A percentile compares a stretch with the other conserved stretches of the same genome.
Evolutionary conservation across 495 filamentous ascomycete species (phyloP).

Genomic region (Xylaria grammica): DNA sequence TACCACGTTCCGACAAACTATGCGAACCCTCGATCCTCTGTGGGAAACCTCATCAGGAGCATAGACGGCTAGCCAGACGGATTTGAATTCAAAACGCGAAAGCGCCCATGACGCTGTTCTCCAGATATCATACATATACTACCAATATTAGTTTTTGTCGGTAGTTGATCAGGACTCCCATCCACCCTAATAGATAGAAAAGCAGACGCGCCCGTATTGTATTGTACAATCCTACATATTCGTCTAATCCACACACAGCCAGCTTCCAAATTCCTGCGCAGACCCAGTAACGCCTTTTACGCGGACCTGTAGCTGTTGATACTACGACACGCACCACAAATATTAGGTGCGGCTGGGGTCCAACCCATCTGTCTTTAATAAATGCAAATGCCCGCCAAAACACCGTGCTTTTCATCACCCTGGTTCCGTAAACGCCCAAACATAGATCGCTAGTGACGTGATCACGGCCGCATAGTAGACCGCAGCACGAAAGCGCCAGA

Average conservation of each 20-base stretch:
- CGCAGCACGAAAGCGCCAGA: background rate
- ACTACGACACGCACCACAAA: background rate
- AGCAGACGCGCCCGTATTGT: slow-evolving; percentile 4
- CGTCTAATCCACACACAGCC: slow-evolving; percentile 1
- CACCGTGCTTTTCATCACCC: slow-evolving; percentile 23
- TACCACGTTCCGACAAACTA: too few relatives aligned
- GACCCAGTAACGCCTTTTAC: background rate
- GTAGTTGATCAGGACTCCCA: too few relatives aligned
- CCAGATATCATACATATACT: too few relatives aligned
- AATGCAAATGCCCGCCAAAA: slow-evolving; percentile 13
- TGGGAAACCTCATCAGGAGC: too few relatives aligned
- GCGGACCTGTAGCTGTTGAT: background rate
- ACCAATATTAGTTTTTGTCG: too few relatives aligned
- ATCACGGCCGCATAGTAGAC: slow-evolving; percentile 9
- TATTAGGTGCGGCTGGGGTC: background rate
- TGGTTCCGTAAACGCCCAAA: slow-evolving; percentile 24
- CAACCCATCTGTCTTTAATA: slow-evolving; percentile 1
- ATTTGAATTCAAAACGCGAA: too few relatives aligned
- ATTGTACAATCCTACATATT: slow-evolving; percentile 19
- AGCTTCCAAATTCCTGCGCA: slow-evolving; percentile 1
- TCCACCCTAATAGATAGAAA: too few relatives aligned
- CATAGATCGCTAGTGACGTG: background rate
- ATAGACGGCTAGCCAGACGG: too few relatives aligned
- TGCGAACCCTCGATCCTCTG: too few relatives aligned
- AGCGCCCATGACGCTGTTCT: too few relatives aligned